phyloP scores from a whole-genome alignment of 2,329 filamentous ascomycete species.

The Pseudocercospora fuligena region DNA sequence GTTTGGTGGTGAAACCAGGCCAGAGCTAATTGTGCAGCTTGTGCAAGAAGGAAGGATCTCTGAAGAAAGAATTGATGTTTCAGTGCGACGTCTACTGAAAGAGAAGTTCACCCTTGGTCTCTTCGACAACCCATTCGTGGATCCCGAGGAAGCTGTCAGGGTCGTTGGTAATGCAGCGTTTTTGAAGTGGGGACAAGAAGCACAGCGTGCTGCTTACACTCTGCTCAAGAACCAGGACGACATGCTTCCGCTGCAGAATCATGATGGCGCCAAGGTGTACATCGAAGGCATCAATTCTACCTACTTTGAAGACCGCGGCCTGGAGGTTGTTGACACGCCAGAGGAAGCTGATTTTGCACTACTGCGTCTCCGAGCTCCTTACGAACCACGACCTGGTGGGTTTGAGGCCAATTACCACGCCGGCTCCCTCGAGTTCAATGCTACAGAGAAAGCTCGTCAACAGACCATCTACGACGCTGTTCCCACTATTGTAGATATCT shows the following conservation, averaged over 20 bases:
- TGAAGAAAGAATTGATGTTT: conserved; percentile 53
- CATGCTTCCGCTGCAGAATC: conserved; percentile 37
- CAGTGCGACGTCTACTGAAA: conserved; percentile 52
- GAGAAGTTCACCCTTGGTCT: conserved; percentile 60
- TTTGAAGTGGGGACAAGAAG: conserved; percentile 43
- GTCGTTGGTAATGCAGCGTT: conserved; percentile 55
- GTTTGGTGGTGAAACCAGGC: conserved; percentile 56
- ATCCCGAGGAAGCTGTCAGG: conserved; percentile 48
- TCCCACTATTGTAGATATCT: conserved; percentile 50
- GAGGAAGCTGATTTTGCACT: conserved; percentile 50
- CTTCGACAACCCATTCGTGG: conserved; percentile 58
- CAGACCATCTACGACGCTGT: conserved; percentile 47
- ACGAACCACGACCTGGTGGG: conserved; percentile 48
- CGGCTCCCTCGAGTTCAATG: conserved; percentile 50
- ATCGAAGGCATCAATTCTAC: conserved; percentile 43
- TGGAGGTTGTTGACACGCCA: conserved; percentile 43
- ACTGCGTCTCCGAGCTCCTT: conserved; percentile 47
- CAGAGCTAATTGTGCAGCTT: conserved; percentile 56
- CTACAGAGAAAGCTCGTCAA: conserved; percentile 46
- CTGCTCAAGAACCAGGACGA: conserved; percentile 44
- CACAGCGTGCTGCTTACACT: conserved; percentile 45
- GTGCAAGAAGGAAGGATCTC: conserved; percentile 49
- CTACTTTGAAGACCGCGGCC: conserved; percentile 39
- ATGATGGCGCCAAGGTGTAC: conserved; percentile 40
- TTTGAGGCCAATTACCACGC: conserved; percentile 48